Base-by-base conservation (phyloP, 2,329 filamentous ascomycete genomes). In the Fusarium praegraminearum region DNA sequence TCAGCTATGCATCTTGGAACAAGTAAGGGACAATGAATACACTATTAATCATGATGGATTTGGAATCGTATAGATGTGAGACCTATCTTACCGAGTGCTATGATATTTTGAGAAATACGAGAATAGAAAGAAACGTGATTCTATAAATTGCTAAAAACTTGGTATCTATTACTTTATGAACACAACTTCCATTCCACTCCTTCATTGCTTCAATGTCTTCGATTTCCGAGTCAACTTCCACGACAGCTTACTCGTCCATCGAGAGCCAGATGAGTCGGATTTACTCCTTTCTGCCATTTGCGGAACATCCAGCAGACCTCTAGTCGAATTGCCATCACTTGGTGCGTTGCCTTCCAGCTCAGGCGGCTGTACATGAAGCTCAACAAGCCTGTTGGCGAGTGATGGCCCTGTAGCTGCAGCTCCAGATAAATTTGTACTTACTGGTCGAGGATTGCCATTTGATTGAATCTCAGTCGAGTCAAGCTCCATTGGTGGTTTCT, bases 141-240 rank as follows among this genome's bases (percentile, higher is more conserved):
- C 1, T 2, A 7, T 20, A 13, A 3, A 13, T 12, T 28, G 5
- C n/a, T 22, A 28, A 13, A 5, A 15, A 18, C 11, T 13, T 40
- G 49, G 49, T 52, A 52, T 52, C 18, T 41, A 15, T 9, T 28
- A 12, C 49, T 16, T 5, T 7, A 20, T 9, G 10, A 32, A 30
- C 26, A 7, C 12, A 8, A 10, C 26, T 30, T 13, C 6, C 2
- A 4, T 30, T 13, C 6, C 2, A 4, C 7, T 3, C 4, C 12
- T 10, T 74, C 15, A 63, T 57, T 63, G 43, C 10, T 57, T 74
- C 3, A 56, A 7, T 22, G 71, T 73, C 13, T 69, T 55, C 13
- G 71, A 73, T n/a, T 66, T 74, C 1, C 67, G 46, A 16, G 60
- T 52, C 7, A 74, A n/a, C 33, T 74, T 74, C 71, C 64, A 75